Percentiles rank a stretch among this genome's conserved stretches.
Evolutionary conservation across 176 grass and related monocot genomes (phyloP).

Genomic region (Metroxylon sagu): DNA sequence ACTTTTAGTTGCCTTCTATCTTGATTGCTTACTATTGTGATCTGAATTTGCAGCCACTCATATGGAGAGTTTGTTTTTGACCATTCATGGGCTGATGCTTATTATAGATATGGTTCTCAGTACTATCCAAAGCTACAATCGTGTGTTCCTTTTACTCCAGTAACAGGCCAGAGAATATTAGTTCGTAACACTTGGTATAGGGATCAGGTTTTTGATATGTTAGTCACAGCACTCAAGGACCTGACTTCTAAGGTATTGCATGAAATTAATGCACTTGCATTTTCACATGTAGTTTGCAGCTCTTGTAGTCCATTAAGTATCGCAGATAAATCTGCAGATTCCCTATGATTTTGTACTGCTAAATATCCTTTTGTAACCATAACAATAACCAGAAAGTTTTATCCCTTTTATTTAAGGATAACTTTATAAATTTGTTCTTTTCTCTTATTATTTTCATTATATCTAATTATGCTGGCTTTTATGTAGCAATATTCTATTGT

Average conservation of each 20-base stretch:
- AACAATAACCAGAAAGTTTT: too few species aligned
- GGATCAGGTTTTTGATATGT: conserved; percentile 68
- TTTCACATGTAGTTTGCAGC: not conserved
- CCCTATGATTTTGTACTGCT: too few species aligned
- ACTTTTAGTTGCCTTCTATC: conserved; percentile 4
- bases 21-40: conserved; percentile 11
- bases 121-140: conserved; percentile 97
- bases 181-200: conserved; percentile 55
- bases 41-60: conserved; percentile 79
- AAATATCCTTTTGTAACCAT: too few species aligned
- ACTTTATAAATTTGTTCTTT: too few species aligned
- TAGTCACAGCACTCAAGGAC: conserved; percentile 73
- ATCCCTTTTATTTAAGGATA: too few species aligned
- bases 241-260: conserved; percentile 62
- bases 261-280: conserved; percentile 1
- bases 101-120: conserved; percentile 68
- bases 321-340: too few species aligned
- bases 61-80: conserved; percentile 97
- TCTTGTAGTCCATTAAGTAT: too few species aligned
- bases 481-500: too few species aligned
- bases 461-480: too few species aligned
- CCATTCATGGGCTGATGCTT: conserved; percentile 90
- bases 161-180: conserved; percentile 91
- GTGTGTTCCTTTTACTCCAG: conserved; percentile 92
- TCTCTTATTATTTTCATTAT: too few species aligned